These are phyloP conservation scores for Trametes hirsuta DNA, from an alignment of 1,284 basidiomycete genomes.

Conservation along the genomic window DNA sequence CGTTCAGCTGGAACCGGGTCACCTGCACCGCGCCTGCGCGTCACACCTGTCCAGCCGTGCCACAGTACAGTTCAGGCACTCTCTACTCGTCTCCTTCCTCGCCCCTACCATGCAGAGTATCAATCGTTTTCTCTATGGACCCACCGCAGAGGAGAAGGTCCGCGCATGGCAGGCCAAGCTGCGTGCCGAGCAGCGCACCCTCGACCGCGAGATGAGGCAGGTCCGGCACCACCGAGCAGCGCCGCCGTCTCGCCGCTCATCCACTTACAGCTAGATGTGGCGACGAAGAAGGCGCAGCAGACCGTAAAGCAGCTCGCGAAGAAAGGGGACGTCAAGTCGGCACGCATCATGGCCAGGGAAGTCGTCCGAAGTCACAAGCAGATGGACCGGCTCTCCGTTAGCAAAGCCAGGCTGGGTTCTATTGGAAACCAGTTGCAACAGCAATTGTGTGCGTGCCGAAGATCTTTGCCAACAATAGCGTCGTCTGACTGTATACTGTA, in stretches of 20 bases:
- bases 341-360: slow-evolving; percentile 89
- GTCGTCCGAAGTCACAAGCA: slow-evolving; percentile 96
- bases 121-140: slow-evolving; percentile 92
- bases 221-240: slow-evolving; percentile 50
- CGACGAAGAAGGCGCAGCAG: slow-evolving; percentile 79
- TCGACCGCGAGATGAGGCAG: slow-evolving; percentile 94
- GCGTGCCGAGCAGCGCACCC: slow-evolving; percentile 74
- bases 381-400: slow-evolving; percentile 89
- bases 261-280: slow-evolving; percentile 73
- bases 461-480: not conserved
- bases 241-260: slow-evolving; percentile 28
- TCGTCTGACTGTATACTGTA: not conserved
- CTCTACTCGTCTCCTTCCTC: slow-evolving; percentile 1
- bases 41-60: slow-evolving; percentile 6
- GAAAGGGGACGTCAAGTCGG: slow-evolving; percentile 93
- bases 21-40: slow-evolving; percentile 27
- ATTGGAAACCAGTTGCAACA: slow-evolving; percentile 91
- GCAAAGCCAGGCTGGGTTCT: slow-evolving; percentile 92
- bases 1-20: not conserved
- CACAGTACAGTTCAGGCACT: slow-evolving; percentile 9
- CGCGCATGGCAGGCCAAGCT: slow-evolving; percentile 88
- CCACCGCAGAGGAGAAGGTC: slow-evolving; percentile 91
- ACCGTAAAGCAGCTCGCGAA: slow-evolving; percentile 90
- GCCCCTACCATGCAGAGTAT: slow-evolving; percentile 74
- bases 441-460: slow-evolving; percentile 75